These are phyloP conservation scores for Auxenochlorella pyrenoidosa DNA, from an alignment of 139 green algal genomes.

Conservation along the genomic window DNA sequence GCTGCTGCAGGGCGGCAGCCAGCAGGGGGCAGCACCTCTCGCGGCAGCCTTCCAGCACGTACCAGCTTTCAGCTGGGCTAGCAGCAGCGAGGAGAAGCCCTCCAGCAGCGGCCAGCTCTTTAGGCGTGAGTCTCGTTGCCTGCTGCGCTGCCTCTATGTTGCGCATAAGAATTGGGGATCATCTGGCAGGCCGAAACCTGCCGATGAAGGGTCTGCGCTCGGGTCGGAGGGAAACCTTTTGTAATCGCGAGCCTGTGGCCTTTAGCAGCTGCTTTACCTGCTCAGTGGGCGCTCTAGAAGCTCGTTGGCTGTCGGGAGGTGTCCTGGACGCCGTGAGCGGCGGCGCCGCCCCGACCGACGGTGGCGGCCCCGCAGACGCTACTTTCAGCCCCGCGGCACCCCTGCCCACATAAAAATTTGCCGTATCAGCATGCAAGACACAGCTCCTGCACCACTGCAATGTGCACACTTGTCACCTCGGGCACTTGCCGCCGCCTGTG, in stretches of 20 bases:
- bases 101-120: conserved; percentile 10
- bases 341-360: too few relatives aligned
- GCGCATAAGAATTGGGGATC: background rate
- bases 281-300: background rate
- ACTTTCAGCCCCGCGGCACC: too few relatives aligned
- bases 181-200: background rate
- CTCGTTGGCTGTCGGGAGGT: too few relatives aligned
- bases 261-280: background rate
- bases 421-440: background rate
- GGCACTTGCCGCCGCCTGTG: background rate
- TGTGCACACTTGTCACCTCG: background rate
- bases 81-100: conserved; percentile 35
- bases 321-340: too few relatives aligned
- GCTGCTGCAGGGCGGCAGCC: conserved; percentile 4
- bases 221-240: background rate
- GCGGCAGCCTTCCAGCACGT: conserved; percentile 22
- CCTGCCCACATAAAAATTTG: background rate
- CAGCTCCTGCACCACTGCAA: background rate
- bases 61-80: background rate
- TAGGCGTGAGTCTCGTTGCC: background rate
- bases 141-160: background rate
- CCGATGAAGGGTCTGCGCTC: background rate
- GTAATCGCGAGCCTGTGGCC: background rate
- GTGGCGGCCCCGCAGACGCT: too few relatives aligned
- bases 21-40: background rate